Conservation (phyloP, 1,284 basidiomycete genomes). For the Ganoderma resinaceum region DNA sequence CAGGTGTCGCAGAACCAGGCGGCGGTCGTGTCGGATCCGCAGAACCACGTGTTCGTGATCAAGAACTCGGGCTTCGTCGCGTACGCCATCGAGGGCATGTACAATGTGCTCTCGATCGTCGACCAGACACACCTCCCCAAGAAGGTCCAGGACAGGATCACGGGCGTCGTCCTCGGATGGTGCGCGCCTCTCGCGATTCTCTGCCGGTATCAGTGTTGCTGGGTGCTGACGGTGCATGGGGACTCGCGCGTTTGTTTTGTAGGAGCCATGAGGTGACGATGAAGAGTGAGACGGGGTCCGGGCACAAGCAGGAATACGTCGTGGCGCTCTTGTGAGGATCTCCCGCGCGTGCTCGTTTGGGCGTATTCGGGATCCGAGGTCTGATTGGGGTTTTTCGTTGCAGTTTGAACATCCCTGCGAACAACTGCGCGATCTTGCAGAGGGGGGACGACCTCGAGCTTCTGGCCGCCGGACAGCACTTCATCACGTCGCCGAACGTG, state of each 20-base stretch:
- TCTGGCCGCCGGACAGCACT: constrained; percentile 79
- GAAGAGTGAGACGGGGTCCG: constrained; percentile 58
- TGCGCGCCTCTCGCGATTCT: constrained; percentile 29
- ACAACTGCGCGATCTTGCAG: constrained; percentile 84
- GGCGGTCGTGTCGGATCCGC: constrained; percentile 80
- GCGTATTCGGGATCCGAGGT: background rate
- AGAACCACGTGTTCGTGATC: constrained; percentile 83
- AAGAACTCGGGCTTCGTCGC: constrained; percentile 81
- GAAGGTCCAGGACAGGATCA: constrained; percentile 66
- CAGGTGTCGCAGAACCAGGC: constrained; percentile 85
- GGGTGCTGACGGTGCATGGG: background rate
- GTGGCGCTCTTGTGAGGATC: constrained; percentile 74
- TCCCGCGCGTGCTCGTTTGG: background rate
- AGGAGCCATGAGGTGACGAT: constrained; percentile 78
- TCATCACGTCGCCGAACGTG: constrained; percentile 81
- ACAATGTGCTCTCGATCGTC: constrained; percentile 77
- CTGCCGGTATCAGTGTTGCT: background rate
- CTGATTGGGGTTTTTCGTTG: background rate
- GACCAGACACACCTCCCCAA: constrained; percentile 80
- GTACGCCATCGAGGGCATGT: constrained; percentile 75
- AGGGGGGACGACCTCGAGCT: constrained; percentile 80
- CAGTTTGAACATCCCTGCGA: constrained; percentile 82
- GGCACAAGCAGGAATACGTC: constrained; percentile 64
- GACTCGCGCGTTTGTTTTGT: background rate
- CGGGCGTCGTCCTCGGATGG: constrained; percentile 65